Evolutionary conservation across 169 alveolate genomes (phyloP).

Genomic region (Plasmodium gonderi): DNA sequence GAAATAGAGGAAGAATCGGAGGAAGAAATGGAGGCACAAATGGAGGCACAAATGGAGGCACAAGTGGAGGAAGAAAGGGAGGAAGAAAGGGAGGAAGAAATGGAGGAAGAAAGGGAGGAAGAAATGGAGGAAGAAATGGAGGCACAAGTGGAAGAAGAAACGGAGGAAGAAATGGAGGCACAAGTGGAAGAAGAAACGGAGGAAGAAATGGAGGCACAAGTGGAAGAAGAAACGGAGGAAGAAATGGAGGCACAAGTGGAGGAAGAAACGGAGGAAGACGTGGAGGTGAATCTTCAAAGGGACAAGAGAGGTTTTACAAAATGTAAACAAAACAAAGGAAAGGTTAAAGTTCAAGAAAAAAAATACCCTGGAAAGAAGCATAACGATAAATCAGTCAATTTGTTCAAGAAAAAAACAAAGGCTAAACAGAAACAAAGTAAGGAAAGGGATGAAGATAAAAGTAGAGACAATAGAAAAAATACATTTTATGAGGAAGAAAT

Average conservation of each 20-base stretch:
- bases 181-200: neutral
- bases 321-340: neutral
- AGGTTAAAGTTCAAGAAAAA: neutral
- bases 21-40: neutral
- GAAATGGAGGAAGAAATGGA: constrained; percentile 4
- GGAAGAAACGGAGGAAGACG: neutral
- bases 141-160: constrained; percentile 14
- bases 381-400: neutral
- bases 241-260: neutral
- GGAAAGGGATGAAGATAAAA: neutral
- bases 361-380: neutral
- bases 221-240: neutral
- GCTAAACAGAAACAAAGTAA: neutral
- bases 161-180: neutral
- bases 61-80: constrained; percentile 8
- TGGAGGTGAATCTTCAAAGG: neutral
- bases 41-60: neutral
- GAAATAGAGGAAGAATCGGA: neutral
- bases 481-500: neutral
- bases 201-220: neutral
- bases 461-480: neutral
- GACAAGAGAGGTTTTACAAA: neutral
- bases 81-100: constrained; percentile 4
- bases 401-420: neutral
- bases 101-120: constrained; percentile 13